Evolutionary conservation across 306 rosid genomes (phyloP), one percentile per base, ranked within the genome.

Genomic region (Dryas octopetala): DNA sequence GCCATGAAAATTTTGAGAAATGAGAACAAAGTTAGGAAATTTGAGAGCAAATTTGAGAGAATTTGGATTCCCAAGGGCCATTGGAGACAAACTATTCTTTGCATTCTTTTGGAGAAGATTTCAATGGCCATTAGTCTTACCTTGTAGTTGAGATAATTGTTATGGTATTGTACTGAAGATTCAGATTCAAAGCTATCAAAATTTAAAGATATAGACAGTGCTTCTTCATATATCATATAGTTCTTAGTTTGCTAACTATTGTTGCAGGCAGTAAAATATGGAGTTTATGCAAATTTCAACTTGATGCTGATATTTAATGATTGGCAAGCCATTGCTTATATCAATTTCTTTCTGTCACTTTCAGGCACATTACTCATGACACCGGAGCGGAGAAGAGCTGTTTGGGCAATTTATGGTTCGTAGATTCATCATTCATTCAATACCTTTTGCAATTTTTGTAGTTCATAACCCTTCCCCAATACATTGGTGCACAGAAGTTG

Each of bases 361-460:
- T 66, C 77, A 94, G 98, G 98, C 47, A 94, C 98, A 74, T 91
- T 87, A 64, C 86, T 94, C 80, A 94, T 94, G 98, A 94, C 98
- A 41, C 88, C 89, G 11, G 93, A 90, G 82, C 54, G 98, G 38
- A 77, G 96, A 78, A 88, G 85, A 82, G 96, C 97, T 4, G 88
- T 94, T 10, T 94, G 98, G 98, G 96, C 98, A 38, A 94, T 94
- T 55, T 94, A 94, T 78, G 97, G 98, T 94, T 83, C 45, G 90
- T 77, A 32, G 5, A 5, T 13, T 66, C 41, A 9, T 62, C 38
- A 32, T 38, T 48, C 38, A 28, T 68, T 62, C 28, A 49, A 26
- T 17, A 76, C 73, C 59, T 62, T 50, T 53, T 66, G 15, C 51
- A 0, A 4, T 64, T 63, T 44, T 64, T 66, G 68, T 61, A 61